Evolutionary conservation across 2,329 filamentous ascomycete genomes (phyloP).

Genomic region (Capronia coronata): DNA sequence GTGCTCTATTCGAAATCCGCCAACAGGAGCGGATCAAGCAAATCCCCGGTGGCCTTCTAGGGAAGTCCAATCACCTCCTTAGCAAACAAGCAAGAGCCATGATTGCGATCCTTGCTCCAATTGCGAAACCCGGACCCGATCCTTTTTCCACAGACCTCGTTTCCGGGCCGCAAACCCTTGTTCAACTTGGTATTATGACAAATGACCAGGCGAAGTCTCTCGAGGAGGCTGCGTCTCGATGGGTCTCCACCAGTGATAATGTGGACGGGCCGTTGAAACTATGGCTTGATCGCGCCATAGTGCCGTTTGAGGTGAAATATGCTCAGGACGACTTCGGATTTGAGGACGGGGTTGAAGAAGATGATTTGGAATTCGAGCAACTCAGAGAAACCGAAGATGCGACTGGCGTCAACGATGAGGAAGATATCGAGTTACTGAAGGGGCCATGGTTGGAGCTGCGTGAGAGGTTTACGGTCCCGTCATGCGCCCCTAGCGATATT

Average conservation of each 20-base stretch:
- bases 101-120: slow-evolving; percentile 38
- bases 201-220: slow-evolving; percentile 59
- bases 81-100: slow-evolving; percentile 41
- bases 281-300: slow-evolving; percentile 53
- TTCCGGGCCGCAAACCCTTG: slow-evolving; percentile 39
- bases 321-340: slow-evolving; percentile 46
- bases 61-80: slow-evolving; percentile 39
- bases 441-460: slow-evolving; percentile 42
- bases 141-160: slow-evolving; percentile 46
- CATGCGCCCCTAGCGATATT: slow-evolving; percentile 29
- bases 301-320: slow-evolving; percentile 42
- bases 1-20: slow-evolving; percentile 60
- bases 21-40: slow-evolving; percentile 31
- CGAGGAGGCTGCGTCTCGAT: slow-evolving; percentile 41
- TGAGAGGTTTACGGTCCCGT: slow-evolving; percentile 36
- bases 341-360: slow-evolving; percentile 51
- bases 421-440: slow-evolving; percentile 47
- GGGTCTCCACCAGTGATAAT: slow-evolving; percentile 35
- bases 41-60: slow-evolving; percentile 39
- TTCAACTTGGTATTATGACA: slow-evolving; percentile 53
- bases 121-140: slow-evolving; percentile 32
- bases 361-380: slow-evolving; percentile 53
- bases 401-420: slow-evolving; percentile 46
- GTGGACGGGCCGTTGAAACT: slow-evolving; percentile 42
- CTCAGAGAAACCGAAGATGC: slow-evolving; percentile 57